These are phyloP conservation scores for Capronia coronata DNA, from an alignment of 2,329 filamentous ascomycete genomes.

Conservation along the genomic window DNA sequence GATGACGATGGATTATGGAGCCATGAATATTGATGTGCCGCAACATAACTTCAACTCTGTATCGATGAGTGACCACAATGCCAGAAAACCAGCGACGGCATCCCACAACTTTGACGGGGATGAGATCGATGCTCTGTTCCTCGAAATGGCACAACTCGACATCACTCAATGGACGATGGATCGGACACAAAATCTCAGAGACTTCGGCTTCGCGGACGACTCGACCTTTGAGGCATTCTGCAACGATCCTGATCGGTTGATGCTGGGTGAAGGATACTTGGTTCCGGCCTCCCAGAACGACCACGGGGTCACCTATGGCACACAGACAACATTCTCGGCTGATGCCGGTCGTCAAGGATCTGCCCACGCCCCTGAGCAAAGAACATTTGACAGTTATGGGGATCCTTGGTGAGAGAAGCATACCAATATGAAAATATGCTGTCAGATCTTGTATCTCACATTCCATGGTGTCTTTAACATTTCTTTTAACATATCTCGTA, in stretches of 20 bases:
- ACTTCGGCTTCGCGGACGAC: constrained; percentile 42
- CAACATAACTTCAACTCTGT: neutral
- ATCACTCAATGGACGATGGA: constrained; percentile 41
- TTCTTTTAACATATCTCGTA: too few relatives aligned
- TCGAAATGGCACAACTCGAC: constrained; percentile 42
- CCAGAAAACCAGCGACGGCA: constrained; percentile 7
- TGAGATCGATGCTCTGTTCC: constrained; percentile 41
- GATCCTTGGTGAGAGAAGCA: neutral
- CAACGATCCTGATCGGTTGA: constrained; percentile 39
- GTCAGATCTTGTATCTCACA: neutral
- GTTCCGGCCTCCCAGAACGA: constrained; percentile 11
- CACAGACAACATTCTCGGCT: neutral
- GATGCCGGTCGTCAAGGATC: neutral
- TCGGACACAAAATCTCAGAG: constrained; percentile 38
- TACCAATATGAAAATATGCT: neutral
- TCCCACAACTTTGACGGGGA: constrained; percentile 28
- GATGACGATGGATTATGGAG: constrained; percentile 10
- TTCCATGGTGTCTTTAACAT: too few relatives aligned
- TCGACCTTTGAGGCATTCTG: constrained; percentile 42
- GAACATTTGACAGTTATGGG: neutral
- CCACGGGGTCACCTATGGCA: neutral
- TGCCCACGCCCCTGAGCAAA: neutral
- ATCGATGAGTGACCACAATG: neutral
- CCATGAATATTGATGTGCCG: constrained; percentile 11
- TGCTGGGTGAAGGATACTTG: constrained; percentile 15